Evolutionary conservation across 805 yeast genomes (phyloP), one percentile per base, ranked within the genome.

Genomic region (Henningerozyma blattae): DNA sequence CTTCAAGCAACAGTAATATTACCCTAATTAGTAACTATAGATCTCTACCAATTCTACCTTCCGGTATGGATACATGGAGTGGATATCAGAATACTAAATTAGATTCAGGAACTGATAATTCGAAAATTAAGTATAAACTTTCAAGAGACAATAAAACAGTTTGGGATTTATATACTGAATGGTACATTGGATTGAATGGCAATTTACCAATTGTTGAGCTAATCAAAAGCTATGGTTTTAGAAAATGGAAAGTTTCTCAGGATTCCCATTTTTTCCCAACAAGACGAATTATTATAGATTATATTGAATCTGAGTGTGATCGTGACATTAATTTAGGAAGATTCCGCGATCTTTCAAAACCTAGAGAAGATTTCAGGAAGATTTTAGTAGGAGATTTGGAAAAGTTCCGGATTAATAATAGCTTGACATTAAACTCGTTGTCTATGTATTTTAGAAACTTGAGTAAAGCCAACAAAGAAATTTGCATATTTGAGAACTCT

Each of bases 221-320:
- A 31, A 58, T 58, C 20, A 54, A 56, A 28, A 49, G 43, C 10
- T 56, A 50, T 38, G 62, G 62, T 5, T 53, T 52, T 50, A 46
- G 62, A 33, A 46, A 59, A 13, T 58, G 62, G 62, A 58, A 58
- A 37, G 62, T 58, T 3, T 48, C 51, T 22, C 60, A 56, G 8
- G 62, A 58, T 38, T 58, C 62, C 1, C 62, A 58, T 41, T 58
- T 58, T 32, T 58, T 58, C 28, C 62, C 62, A 4, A 58, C 61
- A 8, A 47, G 62, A 34, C 46, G 59, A 34, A 52, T 56, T n/a
- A 56, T 58, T 13, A 56, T 58, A 43, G 61, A 58, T 35, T 58
- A 56, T 31, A 58, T 58, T 28, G 62, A 58, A 34, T 48, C 48
- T 18, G 62, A 58, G 39, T 43, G 51, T 26, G 56, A 54, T 24